Evolutionary conservation across 257 asterid genomes (phyloP).

Genomic region (Mitragyna speciosa): DNA sequence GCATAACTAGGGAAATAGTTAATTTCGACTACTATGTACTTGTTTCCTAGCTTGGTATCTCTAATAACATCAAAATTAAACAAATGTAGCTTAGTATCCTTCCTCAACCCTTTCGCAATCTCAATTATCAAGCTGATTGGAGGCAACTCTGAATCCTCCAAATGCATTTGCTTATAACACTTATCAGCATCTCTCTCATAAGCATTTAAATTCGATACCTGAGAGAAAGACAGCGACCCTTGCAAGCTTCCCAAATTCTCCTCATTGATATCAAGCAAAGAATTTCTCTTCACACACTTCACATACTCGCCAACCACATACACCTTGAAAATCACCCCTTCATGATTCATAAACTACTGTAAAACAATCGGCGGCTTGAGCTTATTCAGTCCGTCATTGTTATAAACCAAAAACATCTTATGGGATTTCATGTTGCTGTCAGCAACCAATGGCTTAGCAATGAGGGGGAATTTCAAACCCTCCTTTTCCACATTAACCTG

Average conservation of each 20-base stretch:
- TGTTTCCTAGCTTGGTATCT: constrained; percentile 57
- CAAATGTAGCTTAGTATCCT: constrained; percentile 46
- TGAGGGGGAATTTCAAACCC: constrained; percentile 65
- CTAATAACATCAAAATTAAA: constrained; percentile 78
- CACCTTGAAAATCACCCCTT: constrained; percentile 74
- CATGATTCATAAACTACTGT: constrained; percentile 78
- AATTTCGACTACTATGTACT: constrained; percentile 67
- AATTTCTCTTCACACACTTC: constrained; percentile 72
- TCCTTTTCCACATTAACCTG: constrained; percentile 37
- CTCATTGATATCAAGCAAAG: constrained; percentile 60
- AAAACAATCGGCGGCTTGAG: constrained; percentile 69
- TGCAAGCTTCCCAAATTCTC: constrained; percentile 45
- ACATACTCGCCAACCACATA: constrained; percentile 77
- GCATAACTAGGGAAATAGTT: constrained; percentile 84
- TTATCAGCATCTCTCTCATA: constrained; percentile 46
- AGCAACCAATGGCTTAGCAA: constrained; percentile 73
- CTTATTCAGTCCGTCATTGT: constrained; percentile 55
- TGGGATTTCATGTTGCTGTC: constrained; percentile 80
- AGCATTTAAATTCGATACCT: constrained; percentile 53
- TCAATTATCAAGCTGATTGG: constrained; percentile 58
- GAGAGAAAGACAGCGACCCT: constrained; percentile 55
- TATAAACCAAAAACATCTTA: constrained; percentile 61
- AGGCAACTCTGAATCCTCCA: constrained; percentile 65
- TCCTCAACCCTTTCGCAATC: constrained; percentile 60
- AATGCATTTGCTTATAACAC: constrained; percentile 49